A percentile compares a stretch with the other conserved stretches of the same genome.
phyloP scores from a whole-genome alignment of 768 basidiomycete genomes.

The Leccinum obscurum region DNA sequence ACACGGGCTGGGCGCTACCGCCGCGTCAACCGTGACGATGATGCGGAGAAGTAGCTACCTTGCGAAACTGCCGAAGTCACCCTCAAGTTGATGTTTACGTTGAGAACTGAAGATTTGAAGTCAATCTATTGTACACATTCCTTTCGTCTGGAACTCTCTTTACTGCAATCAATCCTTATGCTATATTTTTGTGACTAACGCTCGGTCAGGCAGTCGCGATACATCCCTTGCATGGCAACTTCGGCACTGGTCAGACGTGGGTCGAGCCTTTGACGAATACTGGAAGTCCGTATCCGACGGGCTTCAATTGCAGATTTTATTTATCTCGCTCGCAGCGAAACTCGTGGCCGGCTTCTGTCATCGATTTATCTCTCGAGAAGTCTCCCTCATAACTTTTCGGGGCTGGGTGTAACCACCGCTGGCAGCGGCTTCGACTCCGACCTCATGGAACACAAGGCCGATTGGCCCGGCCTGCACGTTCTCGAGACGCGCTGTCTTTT shows the following conservation, averaged over 20 bases:
- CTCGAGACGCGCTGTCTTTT: neutral
- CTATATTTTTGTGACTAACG: neutral
- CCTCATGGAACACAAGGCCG: neutral
- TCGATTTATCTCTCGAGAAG: neutral
- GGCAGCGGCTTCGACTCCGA: neutral
- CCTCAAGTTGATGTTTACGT: neutral
- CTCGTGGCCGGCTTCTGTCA: neutral
- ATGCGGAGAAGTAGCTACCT: constrained; percentile 47
- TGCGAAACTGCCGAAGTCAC: neutral
- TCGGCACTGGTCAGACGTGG: neutral
- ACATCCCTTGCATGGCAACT: neutral
- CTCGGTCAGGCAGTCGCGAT: neutral
- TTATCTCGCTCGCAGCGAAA: neutral
- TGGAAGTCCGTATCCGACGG: neutral
- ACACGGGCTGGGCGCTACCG: constrained; percentile 41
- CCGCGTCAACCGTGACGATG: constrained; percentile 48
- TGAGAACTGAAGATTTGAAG: neutral
- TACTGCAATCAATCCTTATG: neutral
- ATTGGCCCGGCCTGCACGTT: neutral
- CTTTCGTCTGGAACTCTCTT: neutral
- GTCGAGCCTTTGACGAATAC: too few species aligned
- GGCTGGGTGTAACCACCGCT: neutral
- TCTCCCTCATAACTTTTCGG: neutral
- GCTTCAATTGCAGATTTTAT: neutral
- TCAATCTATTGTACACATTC: neutral